Conservation (phyloP, 345 rosid genomes). For the Sapria himalayana region DNA sequence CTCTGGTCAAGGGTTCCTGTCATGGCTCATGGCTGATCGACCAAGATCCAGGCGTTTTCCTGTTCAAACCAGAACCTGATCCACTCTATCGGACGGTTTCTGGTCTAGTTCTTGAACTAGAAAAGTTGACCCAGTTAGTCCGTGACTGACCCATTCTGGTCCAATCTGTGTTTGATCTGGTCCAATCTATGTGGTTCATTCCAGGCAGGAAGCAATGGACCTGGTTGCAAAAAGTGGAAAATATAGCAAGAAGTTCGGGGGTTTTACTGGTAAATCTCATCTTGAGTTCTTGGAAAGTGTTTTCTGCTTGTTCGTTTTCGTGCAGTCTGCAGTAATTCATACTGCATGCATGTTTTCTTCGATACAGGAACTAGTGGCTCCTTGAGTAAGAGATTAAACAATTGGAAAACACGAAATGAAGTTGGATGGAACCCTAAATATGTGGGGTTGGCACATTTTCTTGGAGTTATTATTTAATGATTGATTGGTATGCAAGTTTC, state of each 20-base stretch:
- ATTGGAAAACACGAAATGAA: conserved; percentile 45
- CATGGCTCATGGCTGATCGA: no score
- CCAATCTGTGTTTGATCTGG: no score
- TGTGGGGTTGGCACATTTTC: conserved; percentile 60
- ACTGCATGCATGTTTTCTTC: background rate
- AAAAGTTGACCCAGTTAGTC: no score
- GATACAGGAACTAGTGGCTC: conserved; percentile 65
- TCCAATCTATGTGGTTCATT: background rate
- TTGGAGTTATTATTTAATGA: no score
- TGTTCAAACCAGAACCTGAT: no score
- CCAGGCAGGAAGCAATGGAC: conserved; percentile 90
- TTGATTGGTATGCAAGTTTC: no score
- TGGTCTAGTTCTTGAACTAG: no score
- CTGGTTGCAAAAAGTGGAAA: conserved; percentile 58
- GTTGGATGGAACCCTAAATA: conserved; percentile 84
- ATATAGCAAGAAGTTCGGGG: conserved; percentile 41
- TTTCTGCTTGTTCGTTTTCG: background rate
- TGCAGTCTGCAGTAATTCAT: background rate
- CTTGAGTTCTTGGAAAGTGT: background rate
- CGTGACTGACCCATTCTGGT: no score
- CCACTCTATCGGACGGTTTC: no score
- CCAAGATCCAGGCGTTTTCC: no score
- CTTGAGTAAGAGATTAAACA: conserved; percentile 72
- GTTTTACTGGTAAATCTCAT: conserved; percentile 44
- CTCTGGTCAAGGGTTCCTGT: no score